Percentiles rank a stretch among this genome's conserved stretches.
Conservation (phyloP, 2,329 filamentous ascomycete species). For the Akanthomyces uredinophilus region DNA sequence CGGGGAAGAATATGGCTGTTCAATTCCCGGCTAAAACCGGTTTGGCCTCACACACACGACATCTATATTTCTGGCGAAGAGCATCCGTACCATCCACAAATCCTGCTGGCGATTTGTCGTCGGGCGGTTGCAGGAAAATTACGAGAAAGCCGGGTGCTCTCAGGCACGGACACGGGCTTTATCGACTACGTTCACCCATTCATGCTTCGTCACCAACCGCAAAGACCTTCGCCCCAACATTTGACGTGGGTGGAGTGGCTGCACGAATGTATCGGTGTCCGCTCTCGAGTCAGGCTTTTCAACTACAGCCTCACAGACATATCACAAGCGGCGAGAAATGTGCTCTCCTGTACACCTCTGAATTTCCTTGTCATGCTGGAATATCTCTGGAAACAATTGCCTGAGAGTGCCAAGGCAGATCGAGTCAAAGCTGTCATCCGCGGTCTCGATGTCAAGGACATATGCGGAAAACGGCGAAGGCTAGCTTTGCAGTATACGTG, state of each 20-base stretch:
- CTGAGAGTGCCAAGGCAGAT: background rate
- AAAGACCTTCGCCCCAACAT: background rate
- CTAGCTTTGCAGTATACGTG: background rate
- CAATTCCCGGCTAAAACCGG: background rate
- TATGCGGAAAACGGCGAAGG: background rate
- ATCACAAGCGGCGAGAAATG: background rate
- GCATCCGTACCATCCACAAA: background rate
- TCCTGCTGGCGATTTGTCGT: too few species aligned
- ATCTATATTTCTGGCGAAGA: background rate
- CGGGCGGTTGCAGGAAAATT: too few species aligned
- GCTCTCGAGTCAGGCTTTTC: slow-evolving; percentile 6
- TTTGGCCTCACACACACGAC: background rate
- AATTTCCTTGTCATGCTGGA: slow-evolving; percentile 11
- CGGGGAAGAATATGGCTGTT: background rate
- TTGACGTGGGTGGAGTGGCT: slow-evolving; percentile 10
- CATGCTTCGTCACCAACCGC: background rate
- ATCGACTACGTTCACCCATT: background rate
- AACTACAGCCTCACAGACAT: background rate
- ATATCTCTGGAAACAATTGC: slow-evolving; percentile 8
- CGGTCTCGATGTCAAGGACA: background rate
- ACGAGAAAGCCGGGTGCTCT: too few species aligned
- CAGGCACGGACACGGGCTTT: background rate
- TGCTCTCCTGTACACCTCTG: background rate
- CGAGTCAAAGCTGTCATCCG: too few species aligned
- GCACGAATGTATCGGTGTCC: slow-evolving; percentile 9